Conservation (phyloP, 768 basidiomycete species). For the Pleurotus tuber-regium region DNA sequence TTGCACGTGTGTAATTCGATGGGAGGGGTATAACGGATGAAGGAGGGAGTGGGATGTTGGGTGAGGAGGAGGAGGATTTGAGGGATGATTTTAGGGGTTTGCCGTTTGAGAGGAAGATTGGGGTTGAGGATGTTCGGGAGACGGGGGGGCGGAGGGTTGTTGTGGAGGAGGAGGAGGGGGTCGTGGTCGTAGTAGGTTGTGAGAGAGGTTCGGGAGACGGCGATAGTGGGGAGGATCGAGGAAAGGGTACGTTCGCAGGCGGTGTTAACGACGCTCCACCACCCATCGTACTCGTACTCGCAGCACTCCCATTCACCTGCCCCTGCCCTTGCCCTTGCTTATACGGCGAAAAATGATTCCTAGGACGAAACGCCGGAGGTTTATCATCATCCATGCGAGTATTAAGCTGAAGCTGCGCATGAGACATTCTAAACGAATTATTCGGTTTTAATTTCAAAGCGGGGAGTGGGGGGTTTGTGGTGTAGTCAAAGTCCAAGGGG, state of each 20-base stretch:
- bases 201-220: slow-evolving; percentile 15
- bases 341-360: slow-evolving; percentile 13
- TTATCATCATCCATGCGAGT: slow-evolving; percentile 25
- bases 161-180: slow-evolving; percentile 28
- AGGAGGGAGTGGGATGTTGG: slow-evolving; percentile 40
- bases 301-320: no score
- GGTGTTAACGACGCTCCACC: no score
- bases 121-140: slow-evolving; percentile 33
- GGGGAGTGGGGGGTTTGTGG: slow-evolving; percentile 14
- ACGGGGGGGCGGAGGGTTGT: slow-evolving; percentile 23
- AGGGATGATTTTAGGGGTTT: slow-evolving; percentile 87
- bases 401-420: slow-evolving; percentile 18
- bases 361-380: slow-evolving; percentile 19
- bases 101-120: slow-evolving; percentile 65
- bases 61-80: slow-evolving; percentile 57
- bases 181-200: slow-evolving; percentile 20
- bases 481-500: slow-evolving; percentile 20
- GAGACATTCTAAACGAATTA: slow-evolving; percentile 16
- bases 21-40: slow-evolving; percentile 16
- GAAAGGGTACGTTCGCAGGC: slow-evolving; percentile 48
- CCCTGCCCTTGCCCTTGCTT: no score
- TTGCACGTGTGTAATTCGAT: slow-evolving; percentile 16
- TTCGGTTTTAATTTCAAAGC: slow-evolving; percentile 22
- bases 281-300: not conserved
- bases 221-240: slow-evolving; percentile 31